Conservation (phyloP, 129 eudicot genomes). For the Chrysanthemum makinoi region DNA sequence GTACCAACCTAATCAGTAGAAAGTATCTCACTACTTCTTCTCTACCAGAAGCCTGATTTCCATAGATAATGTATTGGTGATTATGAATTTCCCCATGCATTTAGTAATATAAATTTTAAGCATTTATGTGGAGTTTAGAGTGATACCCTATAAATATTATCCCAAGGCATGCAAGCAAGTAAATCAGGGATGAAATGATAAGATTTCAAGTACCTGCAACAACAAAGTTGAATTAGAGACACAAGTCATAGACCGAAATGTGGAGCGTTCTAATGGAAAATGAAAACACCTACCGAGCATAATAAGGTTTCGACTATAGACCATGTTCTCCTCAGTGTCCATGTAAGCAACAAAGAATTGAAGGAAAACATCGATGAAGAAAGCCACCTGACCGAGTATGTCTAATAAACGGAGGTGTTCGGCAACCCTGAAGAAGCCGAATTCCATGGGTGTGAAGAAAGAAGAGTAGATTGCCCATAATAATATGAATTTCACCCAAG, state of each 20-base stretch:
- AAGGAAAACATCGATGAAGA: slow-evolving; percentile 61
- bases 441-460: slow-evolving; percentile 16
- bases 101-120: slow-evolving; percentile 38
- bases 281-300: slow-evolving; percentile 41
- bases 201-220: slow-evolving; percentile 8
- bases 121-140: background rate
- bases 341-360: slow-evolving; percentile 69
- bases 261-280: background rate
- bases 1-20: slow-evolving; percentile 55
- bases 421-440: slow-evolving; percentile 33
- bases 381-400: slow-evolving; percentile 57
- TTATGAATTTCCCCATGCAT: background rate
- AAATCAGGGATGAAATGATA: background rate
- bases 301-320: slow-evolving; percentile 45
- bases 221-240: background rate
- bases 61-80: background rate
- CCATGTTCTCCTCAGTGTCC: slow-evolving; percentile 58
- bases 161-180: slow-evolving; percentile 10
- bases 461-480: slow-evolving; percentile 14
- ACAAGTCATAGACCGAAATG: slow-evolving; percentile 40
- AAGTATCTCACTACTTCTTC: slow-evolving; percentile 63
- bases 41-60: slow-evolving; percentile 42
- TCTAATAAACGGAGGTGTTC: slow-evolving; percentile 50
- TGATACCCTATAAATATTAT: background rate
- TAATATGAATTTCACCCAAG: background rate